Base-by-base conservation (phyloP, 768 basidiomycete species). In the Leccinellum luteum region DNA sequence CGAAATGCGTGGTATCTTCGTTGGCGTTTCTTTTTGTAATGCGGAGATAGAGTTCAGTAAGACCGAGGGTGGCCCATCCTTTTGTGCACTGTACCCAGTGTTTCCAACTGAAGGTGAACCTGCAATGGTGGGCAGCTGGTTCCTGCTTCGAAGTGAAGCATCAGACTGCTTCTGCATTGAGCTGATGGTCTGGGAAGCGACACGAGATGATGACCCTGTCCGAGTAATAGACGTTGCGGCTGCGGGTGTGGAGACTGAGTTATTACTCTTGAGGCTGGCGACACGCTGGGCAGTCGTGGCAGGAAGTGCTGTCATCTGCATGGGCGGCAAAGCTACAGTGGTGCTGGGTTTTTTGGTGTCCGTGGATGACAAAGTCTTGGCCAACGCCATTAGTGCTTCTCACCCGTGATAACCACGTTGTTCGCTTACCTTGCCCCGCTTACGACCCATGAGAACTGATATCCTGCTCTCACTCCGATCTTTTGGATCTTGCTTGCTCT, bases 1-100 rank as follows among this genome's bases (percentile, higher is more conserved):
- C n/a, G 91, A 89, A 41, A 95, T 94, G 25, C 92, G 89, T 48
- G 92, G 92, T 65, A 94, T 95, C 76, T 93, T 94, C 19, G 92
- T 95, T 3, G 92, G 92, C 0, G 93, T 93, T 68, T 92, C 92
- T 73, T 93, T 93, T 6, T 82, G 70, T 55, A 86, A 72, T 10
- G 77, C 74, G 28, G 80, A 76, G 3, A 77, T 65, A 15, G 83
- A 76, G 62, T 86, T 87, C 55, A 77, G 67, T 41, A 81, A 69
- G 12, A 81, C 77, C n/a, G 79, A 78, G 10, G 82, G 82, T 9
- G 79, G 80, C 15, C 74, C 79, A 31, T 87, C 86, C 66, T 83
- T 85, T 31, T 75, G 65, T 28, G 71, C 77, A 60, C 79, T 79
- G 48, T 78, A 79, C 44, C 79, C 81, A 14, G 77, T 79, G 30